These are phyloP conservation scores for Sporothrix brasiliensis DNA, from an alignment of 2,329 filamentous ascomycete species.

Conservation along the genomic window DNA sequence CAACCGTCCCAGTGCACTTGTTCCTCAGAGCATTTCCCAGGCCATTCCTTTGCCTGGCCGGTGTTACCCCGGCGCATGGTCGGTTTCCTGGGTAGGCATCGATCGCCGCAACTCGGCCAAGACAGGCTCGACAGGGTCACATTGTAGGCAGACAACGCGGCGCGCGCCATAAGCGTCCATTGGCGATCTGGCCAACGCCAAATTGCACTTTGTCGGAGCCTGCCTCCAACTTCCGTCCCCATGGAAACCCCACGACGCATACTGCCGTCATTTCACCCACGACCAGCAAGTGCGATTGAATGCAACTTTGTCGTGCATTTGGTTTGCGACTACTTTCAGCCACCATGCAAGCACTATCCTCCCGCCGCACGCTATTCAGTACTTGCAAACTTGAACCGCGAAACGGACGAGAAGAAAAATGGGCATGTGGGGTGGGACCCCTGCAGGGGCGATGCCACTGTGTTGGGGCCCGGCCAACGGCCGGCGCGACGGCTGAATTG, in stretches of 20 bases:
- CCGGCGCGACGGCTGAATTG: constrained; percentile 27
- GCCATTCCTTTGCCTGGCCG: constrained; percentile 3
- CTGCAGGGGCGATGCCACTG: constrained; percentile 23
- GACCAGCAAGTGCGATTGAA: constrained; percentile 20
- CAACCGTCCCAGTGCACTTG: neutral
- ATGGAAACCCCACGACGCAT: constrained; percentile 30
- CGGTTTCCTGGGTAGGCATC: constrained; percentile 12
- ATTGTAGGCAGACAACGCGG: constrained; percentile 10
- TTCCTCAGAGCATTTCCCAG: neutral
- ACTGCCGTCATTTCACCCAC: neutral
- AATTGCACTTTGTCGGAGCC: constrained; percentile 15
- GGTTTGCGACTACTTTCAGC: constrained; percentile 16
- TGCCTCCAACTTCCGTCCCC: constrained; percentile 21
- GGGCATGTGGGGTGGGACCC: constrained; percentile 28
- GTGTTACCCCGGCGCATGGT: constrained; percentile 5
- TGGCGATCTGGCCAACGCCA: constrained; percentile 24
- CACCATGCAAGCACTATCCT: constrained; percentile 30
- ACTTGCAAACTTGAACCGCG: constrained; percentile 4
- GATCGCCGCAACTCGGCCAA: constrained; percentile 2
- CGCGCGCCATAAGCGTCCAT: constrained; percentile 10
- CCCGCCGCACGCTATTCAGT: constrained; percentile 7
- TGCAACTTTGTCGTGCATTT: neutral
- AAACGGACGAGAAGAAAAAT: constrained; percentile 5
- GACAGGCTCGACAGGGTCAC: neutral
- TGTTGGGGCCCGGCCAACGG: constrained; percentile 26